These are phyloP conservation scores for Mastigamoeba balamuthi DNA, from an alignment of 78 protist genomes.

Conservation along the genomic window DNA sequence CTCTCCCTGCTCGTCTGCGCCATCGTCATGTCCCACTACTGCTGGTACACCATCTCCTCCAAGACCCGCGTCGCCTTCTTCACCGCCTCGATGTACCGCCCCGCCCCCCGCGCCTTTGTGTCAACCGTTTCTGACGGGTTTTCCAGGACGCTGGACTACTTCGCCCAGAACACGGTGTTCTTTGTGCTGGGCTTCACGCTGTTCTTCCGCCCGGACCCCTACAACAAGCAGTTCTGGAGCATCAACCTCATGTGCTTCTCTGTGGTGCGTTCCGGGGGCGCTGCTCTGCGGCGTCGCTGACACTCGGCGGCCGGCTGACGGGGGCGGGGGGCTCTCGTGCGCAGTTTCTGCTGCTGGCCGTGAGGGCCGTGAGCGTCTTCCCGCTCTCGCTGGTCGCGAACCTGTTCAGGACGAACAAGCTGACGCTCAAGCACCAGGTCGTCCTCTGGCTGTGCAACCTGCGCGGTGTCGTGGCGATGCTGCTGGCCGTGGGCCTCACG, in stretches of 20 bases:
- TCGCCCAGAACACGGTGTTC: conserved; percentile 29
- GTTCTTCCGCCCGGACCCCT: background rate
- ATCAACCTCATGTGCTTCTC: too few species aligned
- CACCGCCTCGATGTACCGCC: too few species aligned
- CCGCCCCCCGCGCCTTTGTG: too few species aligned
- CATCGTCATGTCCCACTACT: background rate
- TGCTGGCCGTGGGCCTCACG: conserved; percentile 12
- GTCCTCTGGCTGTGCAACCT: conserved; percentile 23
- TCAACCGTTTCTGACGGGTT: too few species aligned
- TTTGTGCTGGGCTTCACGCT: conserved; percentile 35
- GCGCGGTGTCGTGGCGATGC: conserved; percentile 36
- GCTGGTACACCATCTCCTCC: background rate
- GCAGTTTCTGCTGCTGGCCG: conserved; percentile 2
- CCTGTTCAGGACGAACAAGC: background rate
- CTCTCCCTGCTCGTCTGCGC: background rate
- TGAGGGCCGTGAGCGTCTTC: conserved; percentile 17
- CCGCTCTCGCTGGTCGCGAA: conserved; percentile 16
- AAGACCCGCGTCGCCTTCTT: too few species aligned
- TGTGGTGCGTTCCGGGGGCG: too few species aligned
- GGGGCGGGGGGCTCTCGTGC: too few species aligned
- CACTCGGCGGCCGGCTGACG: too few species aligned
- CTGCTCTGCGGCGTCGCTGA: too few species aligned
- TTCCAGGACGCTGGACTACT: background rate
- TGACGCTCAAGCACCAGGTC: background rate
- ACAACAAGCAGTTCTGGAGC: too few species aligned